These are phyloP conservation scores for Agapanthus africanus DNA, from an alignment of 106 monocot genomes.

Conservation along the genomic window DNA sequence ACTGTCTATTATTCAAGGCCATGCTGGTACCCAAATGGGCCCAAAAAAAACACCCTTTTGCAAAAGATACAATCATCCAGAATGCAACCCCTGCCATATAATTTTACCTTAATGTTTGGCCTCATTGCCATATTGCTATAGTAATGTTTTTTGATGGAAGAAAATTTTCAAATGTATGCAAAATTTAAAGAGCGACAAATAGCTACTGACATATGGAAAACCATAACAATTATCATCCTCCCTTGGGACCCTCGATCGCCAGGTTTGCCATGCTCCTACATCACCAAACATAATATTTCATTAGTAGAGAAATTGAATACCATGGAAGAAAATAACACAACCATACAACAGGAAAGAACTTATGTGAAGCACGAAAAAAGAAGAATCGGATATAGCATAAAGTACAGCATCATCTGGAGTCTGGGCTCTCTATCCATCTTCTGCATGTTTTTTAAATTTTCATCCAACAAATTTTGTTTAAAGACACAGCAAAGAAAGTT, in stretches of 20 bases:
- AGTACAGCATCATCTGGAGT: too few relatives aligned
- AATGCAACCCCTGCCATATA: neutral
- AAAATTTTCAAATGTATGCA: neutral
- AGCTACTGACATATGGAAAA: neutral
- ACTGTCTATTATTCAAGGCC: constrained; percentile 2
- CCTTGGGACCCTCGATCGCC: too few relatives aligned
- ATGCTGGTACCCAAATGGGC: neutral
- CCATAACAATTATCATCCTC: neutral
- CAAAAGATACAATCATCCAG: neutral
- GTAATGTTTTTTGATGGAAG: neutral
- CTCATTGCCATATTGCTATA: constrained; percentile 1
- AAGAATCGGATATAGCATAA: too few relatives aligned
- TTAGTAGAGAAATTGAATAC: too few relatives aligned
- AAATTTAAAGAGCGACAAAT: neutral
- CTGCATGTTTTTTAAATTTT: too few relatives aligned
- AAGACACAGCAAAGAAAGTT: too few relatives aligned
- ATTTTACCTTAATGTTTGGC: neutral
- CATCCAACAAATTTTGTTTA: too few relatives aligned
- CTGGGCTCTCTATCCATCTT: too few relatives aligned
- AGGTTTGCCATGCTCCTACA: too few relatives aligned
- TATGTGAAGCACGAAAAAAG: neutral
- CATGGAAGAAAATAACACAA: too few relatives aligned
- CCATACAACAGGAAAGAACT: neutral
- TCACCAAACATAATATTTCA: too few relatives aligned
- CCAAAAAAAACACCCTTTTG: neutral